A percentile compares a stretch with the other conserved stretches of the same genome.
Conservation (phyloP, 139 green algal genomes). For the Micractinium sp. region DNA sequence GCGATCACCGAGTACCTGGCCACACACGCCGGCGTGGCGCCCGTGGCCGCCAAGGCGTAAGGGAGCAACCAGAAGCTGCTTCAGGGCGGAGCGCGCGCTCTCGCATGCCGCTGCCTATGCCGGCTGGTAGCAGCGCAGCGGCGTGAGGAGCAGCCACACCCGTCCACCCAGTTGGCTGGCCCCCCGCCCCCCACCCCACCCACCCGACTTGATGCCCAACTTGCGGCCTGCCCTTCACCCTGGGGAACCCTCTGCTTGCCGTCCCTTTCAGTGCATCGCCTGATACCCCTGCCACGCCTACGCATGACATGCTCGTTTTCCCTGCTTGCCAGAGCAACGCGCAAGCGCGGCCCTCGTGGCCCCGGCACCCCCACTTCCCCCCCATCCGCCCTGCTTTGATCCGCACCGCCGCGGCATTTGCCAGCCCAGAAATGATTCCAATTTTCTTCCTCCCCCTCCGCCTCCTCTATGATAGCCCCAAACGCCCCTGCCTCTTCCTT, state of each 20-base stretch:
- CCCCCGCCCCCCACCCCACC: too few species aligned
- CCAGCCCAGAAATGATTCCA: neutral
- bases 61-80: neutral
- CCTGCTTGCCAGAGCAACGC: neutral
- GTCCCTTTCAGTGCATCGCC: neutral
- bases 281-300: neutral
- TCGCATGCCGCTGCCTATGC: neutral
- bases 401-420: neutral
- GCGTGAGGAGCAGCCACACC: too few species aligned
- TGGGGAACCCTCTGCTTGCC: neutral
- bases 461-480: neutral
- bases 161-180: too few species aligned
- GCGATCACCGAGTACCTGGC: conserved; percentile 78
- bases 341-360: neutral
- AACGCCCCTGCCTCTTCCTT: neutral
- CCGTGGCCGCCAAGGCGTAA: neutral
- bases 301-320: neutral
- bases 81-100: neutral
- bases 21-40: neutral
- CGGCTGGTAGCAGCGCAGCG: neutral
- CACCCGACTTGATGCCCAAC: too few species aligned
- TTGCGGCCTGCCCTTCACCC: neutral
- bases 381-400: neutral
- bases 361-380: neutral
- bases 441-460: neutral